Conservation (phyloP, 2,329 filamentous ascomycete species). For the Aspergillus pseudoviridinutans region DNA sequence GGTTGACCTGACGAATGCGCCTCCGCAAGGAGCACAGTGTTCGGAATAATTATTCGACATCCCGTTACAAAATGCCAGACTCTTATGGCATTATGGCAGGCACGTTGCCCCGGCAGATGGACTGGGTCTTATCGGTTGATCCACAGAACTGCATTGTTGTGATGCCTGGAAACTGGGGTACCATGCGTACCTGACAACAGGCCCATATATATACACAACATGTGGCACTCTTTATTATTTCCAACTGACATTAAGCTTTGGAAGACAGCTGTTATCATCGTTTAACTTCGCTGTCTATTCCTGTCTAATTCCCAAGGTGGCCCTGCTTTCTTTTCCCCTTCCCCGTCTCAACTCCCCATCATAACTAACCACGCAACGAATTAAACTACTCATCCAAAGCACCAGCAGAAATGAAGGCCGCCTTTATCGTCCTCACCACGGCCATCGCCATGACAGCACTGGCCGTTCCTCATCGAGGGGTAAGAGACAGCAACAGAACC, state of each 20-base stretch:
- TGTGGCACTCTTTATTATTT: neutral
- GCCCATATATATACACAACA: neutral
- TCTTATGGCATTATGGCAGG: neutral
- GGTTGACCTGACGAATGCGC: neutral
- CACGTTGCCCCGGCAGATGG: neutral
- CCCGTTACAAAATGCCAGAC: neutral
- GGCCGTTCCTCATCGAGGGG: neutral
- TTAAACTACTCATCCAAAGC: neutral
- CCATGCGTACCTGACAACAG: neutral
- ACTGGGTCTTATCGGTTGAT: neutral
- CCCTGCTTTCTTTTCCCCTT: neutral
- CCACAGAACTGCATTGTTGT: neutral
- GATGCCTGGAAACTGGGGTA: neutral
- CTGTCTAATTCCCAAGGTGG: neutral
- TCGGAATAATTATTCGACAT: neutral
- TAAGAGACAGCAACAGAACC: neutral
- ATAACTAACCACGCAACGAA: neutral
- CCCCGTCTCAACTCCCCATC: no score
- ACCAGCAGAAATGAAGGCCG: neutral
- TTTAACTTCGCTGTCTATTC: neutral
- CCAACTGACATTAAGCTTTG: neutral
- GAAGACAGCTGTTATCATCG: neutral
- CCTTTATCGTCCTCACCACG: neutral
- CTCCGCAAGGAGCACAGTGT: neutral
- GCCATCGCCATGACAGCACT: neutral